Evolutionary conservation across 2,329 filamentous ascomycete genomes (phyloP).

Genomic region (Herpomyces periplanetae): DNA sequence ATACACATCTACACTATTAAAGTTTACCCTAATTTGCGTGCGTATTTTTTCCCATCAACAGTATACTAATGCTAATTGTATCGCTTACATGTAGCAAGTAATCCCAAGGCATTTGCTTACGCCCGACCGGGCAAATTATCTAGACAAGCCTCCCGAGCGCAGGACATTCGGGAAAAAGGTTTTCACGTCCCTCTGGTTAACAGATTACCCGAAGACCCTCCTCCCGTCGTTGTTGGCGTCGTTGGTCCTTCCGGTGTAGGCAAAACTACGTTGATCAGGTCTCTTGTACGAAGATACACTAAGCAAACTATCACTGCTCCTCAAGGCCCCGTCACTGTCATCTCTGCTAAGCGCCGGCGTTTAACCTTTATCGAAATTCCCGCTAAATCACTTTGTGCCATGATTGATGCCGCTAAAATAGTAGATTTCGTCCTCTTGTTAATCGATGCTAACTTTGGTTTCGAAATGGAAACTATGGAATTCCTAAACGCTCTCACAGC

Average conservation of each 20-base stretch:
- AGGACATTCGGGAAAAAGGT: constrained; percentile 48
- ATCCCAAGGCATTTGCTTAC: constrained; percentile 67
- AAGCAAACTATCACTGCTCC: constrained; percentile 77
- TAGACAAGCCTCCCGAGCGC: constrained; percentile 27
- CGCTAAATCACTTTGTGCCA: constrained; percentile 60
- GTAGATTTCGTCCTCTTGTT: constrained; percentile 86
- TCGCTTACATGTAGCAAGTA: too few relatives aligned
- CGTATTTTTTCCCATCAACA: too few relatives aligned
- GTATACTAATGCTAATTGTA: too few relatives aligned
- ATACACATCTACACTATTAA: too few relatives aligned
- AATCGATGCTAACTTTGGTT: constrained; percentile 95
- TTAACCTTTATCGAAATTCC: constrained; percentile 88
- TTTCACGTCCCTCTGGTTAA: constrained; percentile 89
- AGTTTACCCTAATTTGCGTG: too few relatives aligned
- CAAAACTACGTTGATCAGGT: constrained; percentile 84
- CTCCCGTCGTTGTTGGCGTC: constrained; percentile 63
- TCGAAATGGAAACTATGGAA: constrained; percentile 99
- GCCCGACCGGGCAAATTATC: constrained; percentile 41
- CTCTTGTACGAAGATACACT: constrained; percentile 61
- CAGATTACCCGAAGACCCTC: constrained; percentile 70
- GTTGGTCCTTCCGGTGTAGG: constrained; percentile 81
- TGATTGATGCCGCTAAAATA: constrained; percentile 89
- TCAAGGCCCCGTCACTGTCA: constrained; percentile 65
- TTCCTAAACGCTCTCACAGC: constrained; percentile 76
- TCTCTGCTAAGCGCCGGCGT: constrained; percentile 76